Evolutionary conservation across 2,329 filamentous ascomycete genomes (phyloP), one percentile per base, ranked within the genome.

Genomic region (Microdochium nivale): DNA sequence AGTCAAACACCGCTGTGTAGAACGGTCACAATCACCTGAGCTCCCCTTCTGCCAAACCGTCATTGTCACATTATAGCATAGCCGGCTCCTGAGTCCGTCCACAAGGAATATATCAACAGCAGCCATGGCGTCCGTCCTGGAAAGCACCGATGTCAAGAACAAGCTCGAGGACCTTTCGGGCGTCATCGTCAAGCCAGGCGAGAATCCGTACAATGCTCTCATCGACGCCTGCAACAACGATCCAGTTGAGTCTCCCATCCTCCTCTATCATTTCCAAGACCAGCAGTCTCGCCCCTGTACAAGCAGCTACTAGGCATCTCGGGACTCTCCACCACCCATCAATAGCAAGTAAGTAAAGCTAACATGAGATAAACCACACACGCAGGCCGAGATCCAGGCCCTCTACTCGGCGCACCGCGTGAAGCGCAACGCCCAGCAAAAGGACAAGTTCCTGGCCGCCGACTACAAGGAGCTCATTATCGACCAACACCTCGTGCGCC

Each of bases 161-260:
- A 77, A 75, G 66, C 63, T 80, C 11, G 74, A 79, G 60, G 77
- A 81, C 50, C 65, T 81, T 25, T 80, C 79, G 1, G 78, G 78
- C 14, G 67, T 79, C 48, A 62, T 67, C 21, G 60, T 75, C 52
- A 64, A 70, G 56, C 73, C 76, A 0, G 79, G 76, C 47, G 78
- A 81, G 62, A 95, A 94, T 58, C 89, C 88, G 1, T 94, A 91
- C 64, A 77, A 88, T 58, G 81, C 84, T 19, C 70, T 95, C 53
- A 87, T 95, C 53, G 67, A 77, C 43, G 78, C 79, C 10, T 90
- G 85, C 63, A 69, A 83, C 48, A 72, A 86, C 64, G 74, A 88
- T 58, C 72, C 83, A 51, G 88, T 92, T 75, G 62, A 77, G 67
- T 57, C 21, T 27, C 16, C 13, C 49, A 13, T 16, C 9, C 47